These are phyloP conservation scores for Austroboletus eburneus DNA, from an alignment of 768 basidiomycete species.

Conservation along the genomic window DNA sequence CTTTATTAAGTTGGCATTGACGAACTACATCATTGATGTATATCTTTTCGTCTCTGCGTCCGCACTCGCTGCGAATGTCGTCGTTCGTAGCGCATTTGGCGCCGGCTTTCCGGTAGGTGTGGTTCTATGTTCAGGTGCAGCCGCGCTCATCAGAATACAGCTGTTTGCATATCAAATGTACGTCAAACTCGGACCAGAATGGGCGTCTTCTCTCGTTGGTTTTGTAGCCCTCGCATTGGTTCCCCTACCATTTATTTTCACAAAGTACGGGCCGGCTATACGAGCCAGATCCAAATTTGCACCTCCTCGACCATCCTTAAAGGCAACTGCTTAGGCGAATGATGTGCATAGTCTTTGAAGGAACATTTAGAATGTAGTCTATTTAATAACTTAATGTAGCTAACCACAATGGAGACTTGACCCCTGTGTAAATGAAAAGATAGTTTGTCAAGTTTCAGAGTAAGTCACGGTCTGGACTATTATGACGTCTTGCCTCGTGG, in stretches of 20 bases:
- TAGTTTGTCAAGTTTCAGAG: too few relatives aligned
- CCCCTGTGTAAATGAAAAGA: too few relatives aligned
- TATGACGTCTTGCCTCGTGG: too few relatives aligned
- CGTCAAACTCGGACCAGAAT: conserved; percentile 42
- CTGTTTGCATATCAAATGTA: conserved; percentile 60
- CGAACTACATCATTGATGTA: conserved; percentile 62
- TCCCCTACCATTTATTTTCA: conserved; percentile 48
- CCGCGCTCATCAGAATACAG: conserved; percentile 11
- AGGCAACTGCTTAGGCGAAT: conserved; percentile 11
- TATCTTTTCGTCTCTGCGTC: conserved; percentile 54
- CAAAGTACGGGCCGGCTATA: conserved; percentile 41
- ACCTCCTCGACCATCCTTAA: conserved; percentile 22
- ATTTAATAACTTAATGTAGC: too few relatives aligned
- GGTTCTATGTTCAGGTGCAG: not conserved
- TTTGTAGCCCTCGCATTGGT: conserved; percentile 47
- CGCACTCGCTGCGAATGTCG: conserved; percentile 51
- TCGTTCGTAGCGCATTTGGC: conserved; percentile 51
- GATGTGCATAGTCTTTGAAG: too few relatives aligned
- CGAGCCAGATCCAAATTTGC: conserved; percentile 42
- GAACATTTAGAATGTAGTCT: too few relatives aligned
- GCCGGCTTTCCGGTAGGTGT: conserved; percentile 40
- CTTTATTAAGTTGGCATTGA: conserved; percentile 40
- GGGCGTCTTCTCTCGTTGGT: conserved; percentile 58
- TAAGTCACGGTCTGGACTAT: too few relatives aligned
- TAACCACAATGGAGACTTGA: too few relatives aligned